Evolutionary conservation across 257 asterid species (phyloP).

Genomic region (Fraxinus anomala): DNA sequence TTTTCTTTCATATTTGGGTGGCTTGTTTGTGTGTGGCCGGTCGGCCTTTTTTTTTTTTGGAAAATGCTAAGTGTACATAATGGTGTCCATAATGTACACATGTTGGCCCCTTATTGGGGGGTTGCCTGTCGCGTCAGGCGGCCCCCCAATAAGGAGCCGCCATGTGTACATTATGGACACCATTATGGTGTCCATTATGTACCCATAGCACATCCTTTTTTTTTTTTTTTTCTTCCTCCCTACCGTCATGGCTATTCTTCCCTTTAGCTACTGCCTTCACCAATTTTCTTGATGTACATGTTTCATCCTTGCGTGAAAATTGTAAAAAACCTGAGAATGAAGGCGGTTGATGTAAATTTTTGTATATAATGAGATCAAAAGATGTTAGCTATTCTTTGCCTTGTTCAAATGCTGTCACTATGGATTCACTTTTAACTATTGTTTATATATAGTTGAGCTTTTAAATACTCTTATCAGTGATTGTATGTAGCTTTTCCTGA

Average conservation of each 20-base stretch:
- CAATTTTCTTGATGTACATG: constrained; percentile 51
- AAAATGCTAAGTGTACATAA: too few species aligned
- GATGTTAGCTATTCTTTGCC: constrained; percentile 28
- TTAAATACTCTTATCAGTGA: neutral
- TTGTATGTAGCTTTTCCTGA: neutral
- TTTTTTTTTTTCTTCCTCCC: too few species aligned
- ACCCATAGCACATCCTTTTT: too few species aligned
- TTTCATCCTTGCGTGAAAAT: constrained; percentile 39
- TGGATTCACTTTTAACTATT: neutral
- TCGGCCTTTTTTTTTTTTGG: constrained; percentile 30
- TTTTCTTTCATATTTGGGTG: constrained; percentile 34
- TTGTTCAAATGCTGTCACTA: neutral
- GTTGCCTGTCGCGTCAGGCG: too few species aligned
- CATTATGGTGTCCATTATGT: too few species aligned
- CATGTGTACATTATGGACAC: too few species aligned
- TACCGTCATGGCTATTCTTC: too few species aligned
- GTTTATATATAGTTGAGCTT: neutral
- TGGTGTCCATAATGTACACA: too few species aligned
- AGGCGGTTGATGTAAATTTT: constrained; percentile 52
- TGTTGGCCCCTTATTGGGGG: too few species aligned
- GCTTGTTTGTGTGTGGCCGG: constrained; percentile 51
- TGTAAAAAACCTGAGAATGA: constrained; percentile 44
- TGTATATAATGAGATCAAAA: constrained; percentile 53
- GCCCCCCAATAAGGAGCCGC: too few species aligned
- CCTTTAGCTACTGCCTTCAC: constrained; percentile 7